Conservation (phyloP, 2,329 filamentous ascomycete species). For the Coniochaeta prunicola region DNA sequence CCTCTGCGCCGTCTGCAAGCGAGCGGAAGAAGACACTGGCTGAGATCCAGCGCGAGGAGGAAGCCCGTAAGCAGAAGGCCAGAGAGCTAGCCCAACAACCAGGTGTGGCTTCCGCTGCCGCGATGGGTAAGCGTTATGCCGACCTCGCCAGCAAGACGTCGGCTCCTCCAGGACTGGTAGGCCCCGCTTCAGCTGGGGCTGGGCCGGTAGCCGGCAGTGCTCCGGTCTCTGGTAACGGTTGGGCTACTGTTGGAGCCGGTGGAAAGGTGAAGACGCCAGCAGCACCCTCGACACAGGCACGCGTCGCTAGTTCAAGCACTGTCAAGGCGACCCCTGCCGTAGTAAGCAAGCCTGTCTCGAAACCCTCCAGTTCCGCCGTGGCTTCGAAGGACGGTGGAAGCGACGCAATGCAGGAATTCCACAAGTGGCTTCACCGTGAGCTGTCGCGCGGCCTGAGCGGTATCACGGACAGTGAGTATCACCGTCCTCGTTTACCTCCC, state of each 20-base stretch:
- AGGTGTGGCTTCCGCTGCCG: slow-evolving; percentile 34
- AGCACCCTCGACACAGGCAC: slow-evolving; percentile 42
- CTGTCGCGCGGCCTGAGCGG: slow-evolving; percentile 63
- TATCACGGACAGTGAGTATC: slow-evolving; percentile 43
- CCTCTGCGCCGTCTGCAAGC: slow-evolving; percentile 13
- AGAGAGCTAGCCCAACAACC: slow-evolving; percentile 42
- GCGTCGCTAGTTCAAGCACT: slow-evolving; percentile 34
- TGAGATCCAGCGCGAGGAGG: slow-evolving; percentile 96
- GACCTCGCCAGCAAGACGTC: slow-evolving; percentile 77
- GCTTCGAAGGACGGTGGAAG: slow-evolving; percentile 28
- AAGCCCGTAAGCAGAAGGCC: slow-evolving; percentile 75
- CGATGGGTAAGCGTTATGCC: slow-evolving; percentile 79
- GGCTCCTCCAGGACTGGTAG: slow-evolving; percentile 31
- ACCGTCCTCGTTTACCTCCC: neutral
- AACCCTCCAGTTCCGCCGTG: slow-evolving; percentile 35
- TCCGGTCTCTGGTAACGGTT: slow-evolving; percentile 46
- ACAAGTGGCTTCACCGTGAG: slow-evolving; percentile 82
- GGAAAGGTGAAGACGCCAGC: slow-evolving; percentile 80
- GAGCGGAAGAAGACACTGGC: slow-evolving; percentile 77
- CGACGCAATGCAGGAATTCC: slow-evolving; percentile 79
- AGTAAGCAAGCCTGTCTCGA: slow-evolving; percentile 42
- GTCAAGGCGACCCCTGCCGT: slow-evolving; percentile 32
- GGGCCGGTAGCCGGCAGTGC: slow-evolving; percentile 17
- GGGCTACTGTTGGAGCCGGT: slow-evolving; percentile 91
- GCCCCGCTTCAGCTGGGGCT: slow-evolving; percentile 29